Evolutionary conservation across 495 filamentous ascomycete species (phyloP).

Genomic region (Aspergillus homomorphus): DNA sequence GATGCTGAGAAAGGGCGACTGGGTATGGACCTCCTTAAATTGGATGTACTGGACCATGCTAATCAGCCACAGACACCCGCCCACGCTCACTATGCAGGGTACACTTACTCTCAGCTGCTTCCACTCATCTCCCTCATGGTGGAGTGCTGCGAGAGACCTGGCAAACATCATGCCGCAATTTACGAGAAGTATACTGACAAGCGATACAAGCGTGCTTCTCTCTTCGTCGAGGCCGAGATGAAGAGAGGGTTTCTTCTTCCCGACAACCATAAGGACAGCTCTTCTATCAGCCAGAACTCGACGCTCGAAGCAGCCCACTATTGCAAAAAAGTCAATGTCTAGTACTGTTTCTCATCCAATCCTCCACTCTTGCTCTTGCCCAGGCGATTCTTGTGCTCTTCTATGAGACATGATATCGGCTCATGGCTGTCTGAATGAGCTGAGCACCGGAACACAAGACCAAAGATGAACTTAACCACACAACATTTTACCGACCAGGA

Average conservation of each 20-base stretch:
- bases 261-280: conserved; percentile 23
- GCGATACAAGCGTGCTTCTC: conserved; percentile 77
- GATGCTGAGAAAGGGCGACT: conserved; percentile 83
- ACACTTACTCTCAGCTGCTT: conserved; percentile 80
- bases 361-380: background rate
- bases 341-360: background rate
- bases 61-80: conserved; percentile 59
- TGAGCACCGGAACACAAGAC: background rate
- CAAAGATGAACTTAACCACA: background rate
- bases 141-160: conserved; percentile 81
- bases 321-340: conserved; percentile 18
- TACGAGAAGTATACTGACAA: conserved; percentile 88
- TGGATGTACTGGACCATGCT: conserved; percentile 21
- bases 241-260: conserved; percentile 48
- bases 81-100: conserved; percentile 89
- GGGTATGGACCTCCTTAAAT: conserved; percentile 62
- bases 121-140: conserved; percentile 71
- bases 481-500: background rate
- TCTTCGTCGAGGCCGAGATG: conserved; percentile 74
- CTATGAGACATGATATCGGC: background rate
- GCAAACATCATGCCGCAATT: conserved; percentile 77
- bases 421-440: background rate
- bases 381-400: background rate
- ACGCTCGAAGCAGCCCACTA: conserved; percentile 12
- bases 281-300: conserved; percentile 14